Base-by-base conservation (phyloP, 108 stramenopile species). In the Schizochytrium sp. region DNA sequence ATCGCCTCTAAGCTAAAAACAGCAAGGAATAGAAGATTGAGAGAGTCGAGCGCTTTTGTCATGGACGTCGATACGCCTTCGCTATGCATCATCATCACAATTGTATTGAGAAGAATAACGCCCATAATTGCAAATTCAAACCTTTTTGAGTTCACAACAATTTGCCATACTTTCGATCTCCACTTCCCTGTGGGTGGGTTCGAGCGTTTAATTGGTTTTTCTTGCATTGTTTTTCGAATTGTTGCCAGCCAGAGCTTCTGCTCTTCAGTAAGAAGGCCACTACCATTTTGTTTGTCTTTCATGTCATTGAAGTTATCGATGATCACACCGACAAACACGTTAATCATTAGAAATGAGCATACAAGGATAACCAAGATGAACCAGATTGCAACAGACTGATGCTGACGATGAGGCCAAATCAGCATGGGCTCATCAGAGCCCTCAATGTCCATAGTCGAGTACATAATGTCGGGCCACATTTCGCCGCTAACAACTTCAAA, bases 271-370 rank as follows among this genome's bases (percentile, higher is more conserved):
- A 90, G 91, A 38, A 93, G 61, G 46, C 53, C 50, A 28, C 76
- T 42, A 13, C 89, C 88, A 3, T 41, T 42, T 1, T 42, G 83
- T 50, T 59, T 59, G 28, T 90, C 92, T 40, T 90, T 94, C 72
- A 95, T 76, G 72, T 88, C 90, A 53, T 93, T 89, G 92, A 95
- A 96, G 87, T 94, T 92, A 76, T 95, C 93, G 72, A 95, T 92
- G 76, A 95, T 93, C 12, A 95, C 94, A 7, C 95, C 95, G 13
- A 95, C 95, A 91, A 96, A 95, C 13, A 95, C 92, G 89, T 96
- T 94, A 61, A 95, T 90, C 55, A 95, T 90, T 72, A 96, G 94
- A 91, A 95, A 95, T 45, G 93, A 88, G 38, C 94, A 94, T 38
- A 96, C 72, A 13, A 95, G 57, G 28, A 94, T 90, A 87, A 94